phyloP scores from a whole-genome alignment of 345 rosid species.

The Stellera chamaejasme region DNA sequence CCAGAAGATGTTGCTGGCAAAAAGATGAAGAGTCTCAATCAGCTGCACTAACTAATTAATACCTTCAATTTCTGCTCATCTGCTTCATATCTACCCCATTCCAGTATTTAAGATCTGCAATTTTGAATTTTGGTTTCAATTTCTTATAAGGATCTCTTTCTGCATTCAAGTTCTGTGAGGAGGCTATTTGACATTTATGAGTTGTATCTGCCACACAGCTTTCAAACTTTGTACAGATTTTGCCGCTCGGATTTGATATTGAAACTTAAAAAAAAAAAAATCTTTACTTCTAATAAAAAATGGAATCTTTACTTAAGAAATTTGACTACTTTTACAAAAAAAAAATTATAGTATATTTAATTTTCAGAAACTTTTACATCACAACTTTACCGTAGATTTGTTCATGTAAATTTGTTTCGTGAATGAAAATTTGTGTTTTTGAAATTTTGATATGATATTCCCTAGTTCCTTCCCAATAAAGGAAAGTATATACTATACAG shows the following conservation, averaged over 20 bases:
- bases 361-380: too few relatives aligned
- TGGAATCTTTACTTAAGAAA: too few relatives aligned
- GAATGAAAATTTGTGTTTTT: too few relatives aligned
- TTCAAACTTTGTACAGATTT: constrained; percentile 20
- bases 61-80: constrained; percentile 22
- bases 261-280: too few relatives aligned
- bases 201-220: constrained; percentile 33
- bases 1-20: background rate
- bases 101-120: constrained; percentile 19
- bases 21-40: constrained; percentile 26
- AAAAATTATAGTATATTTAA: too few relatives aligned
- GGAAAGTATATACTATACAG: too few relatives aligned
- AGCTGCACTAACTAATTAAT: constrained; percentile 13
- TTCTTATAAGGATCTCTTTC: constrained; percentile 8
- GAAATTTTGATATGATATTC: too few relatives aligned
- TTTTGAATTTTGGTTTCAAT: constrained; percentile 18
- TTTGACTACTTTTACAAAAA: too few relatives aligned
- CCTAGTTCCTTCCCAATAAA: too few relatives aligned
- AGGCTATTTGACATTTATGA: constrained; percentile 29
- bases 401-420: too few relatives aligned
- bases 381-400: too few relatives aligned
- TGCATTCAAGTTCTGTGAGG: constrained; percentile 5
- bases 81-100: constrained; percentile 23
- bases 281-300: background rate
- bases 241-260: constrained; percentile 18